Percentiles rank a stretch among this genome's conserved stretches.
phyloP scores from a whole-genome alignment of 2,329 filamentous ascomycete genomes.

The Coniochaeta sp. region DNA sequence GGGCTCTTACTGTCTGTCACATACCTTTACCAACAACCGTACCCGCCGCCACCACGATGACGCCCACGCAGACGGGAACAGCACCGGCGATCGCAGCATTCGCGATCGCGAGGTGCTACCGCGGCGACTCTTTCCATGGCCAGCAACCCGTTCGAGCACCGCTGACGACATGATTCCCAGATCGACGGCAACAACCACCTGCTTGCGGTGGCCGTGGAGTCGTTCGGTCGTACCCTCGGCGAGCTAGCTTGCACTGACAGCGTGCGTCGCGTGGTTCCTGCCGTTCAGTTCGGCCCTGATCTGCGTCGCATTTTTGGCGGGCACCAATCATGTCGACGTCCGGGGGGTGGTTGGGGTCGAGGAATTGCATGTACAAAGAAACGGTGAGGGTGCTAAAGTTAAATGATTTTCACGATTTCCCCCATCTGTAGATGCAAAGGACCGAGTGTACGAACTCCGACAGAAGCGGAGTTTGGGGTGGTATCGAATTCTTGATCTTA shows the following conservation, averaged over 20 bases:
- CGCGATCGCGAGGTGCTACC: not conserved
- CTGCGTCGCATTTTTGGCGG: not conserved
- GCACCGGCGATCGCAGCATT: not conserved
- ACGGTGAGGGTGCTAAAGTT: not conserved
- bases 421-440: not conserved
- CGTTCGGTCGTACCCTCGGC: conserved; percentile 1
- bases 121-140: not conserved
- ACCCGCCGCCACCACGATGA: not conserved
- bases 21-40: not conserved
- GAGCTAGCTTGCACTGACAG: not conserved
- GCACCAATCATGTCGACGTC: conserved; percentile 1
- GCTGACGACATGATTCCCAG: not conserved
- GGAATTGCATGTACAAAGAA: not conserved
- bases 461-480: not conserved
- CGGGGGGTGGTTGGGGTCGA: not conserved
- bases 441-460: not conserved
- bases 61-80: too few species aligned
- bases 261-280: not conserved
- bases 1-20: conserved; percentile 1
- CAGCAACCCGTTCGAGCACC: not conserved
- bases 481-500: too few species aligned
- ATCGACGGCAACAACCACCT: not conserved
- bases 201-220: not conserved
- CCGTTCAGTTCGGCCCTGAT: conserved; percentile 3
- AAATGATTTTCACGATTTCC: not conserved